Evolutionary conservation across 106 monocot species (phyloP).

Genomic region (Phalaenopsis aphrodite): DNA sequence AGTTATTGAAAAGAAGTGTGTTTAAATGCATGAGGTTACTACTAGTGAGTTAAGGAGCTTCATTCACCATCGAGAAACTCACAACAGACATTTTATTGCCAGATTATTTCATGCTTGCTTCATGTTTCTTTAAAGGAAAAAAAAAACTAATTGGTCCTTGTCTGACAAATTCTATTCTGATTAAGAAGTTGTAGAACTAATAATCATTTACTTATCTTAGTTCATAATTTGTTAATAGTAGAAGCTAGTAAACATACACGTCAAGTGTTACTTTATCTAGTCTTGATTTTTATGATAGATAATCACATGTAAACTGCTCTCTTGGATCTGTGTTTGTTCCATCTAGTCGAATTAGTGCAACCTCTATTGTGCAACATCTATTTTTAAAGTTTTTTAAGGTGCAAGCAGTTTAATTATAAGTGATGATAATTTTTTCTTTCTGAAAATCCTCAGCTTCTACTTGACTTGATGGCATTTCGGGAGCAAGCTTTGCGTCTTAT

Average conservation of each 20-base stretch:
- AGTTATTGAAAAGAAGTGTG: not conserved
- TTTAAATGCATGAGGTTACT: not conserved
- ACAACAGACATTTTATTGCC: not conserved
- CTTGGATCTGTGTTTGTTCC: not conserved
- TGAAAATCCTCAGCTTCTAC: conserved; percentile 50
- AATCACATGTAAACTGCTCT: not conserved
- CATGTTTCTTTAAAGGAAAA: not conserved
- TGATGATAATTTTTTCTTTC: conserved; percentile 4
- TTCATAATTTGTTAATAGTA: not conserved
- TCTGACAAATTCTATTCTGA: not conserved
- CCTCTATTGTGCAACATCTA: not conserved
- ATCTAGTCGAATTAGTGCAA: not conserved
- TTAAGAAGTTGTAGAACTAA: not conserved
- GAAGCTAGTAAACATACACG: not conserved
- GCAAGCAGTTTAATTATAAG: not conserved
- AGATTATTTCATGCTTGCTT: not conserved
- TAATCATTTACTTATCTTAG: not conserved
- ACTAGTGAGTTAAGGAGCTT: not conserved
- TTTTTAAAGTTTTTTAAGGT: not conserved
- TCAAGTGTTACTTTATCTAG: not conserved
- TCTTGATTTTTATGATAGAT: not conserved
- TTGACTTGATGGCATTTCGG: conserved; percentile 97
- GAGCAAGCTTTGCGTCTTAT: conserved; percentile 93
- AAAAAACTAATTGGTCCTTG: not conserved
- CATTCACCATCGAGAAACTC: not conserved